Percentiles rank a stretch among this genome's conserved stretches.
Conservation (phyloP, 169 alveolate genomes). For the Cryptosporidium baileyi region DNA sequence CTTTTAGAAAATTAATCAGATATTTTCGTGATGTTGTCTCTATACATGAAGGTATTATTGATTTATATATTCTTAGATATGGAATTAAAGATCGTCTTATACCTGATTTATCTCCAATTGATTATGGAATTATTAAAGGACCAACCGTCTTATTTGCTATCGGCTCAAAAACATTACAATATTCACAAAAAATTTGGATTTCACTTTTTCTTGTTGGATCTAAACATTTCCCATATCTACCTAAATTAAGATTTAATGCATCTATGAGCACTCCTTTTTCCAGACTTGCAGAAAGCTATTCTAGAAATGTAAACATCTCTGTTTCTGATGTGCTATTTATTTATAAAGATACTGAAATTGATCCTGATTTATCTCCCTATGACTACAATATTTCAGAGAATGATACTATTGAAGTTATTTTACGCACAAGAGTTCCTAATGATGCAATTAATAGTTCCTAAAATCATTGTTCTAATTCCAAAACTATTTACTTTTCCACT, state of each 20-base stretch:
- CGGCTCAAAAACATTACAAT: slow-evolving; percentile 69
- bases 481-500: not conserved
- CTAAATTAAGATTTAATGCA: slow-evolving; percentile 73
- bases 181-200: slow-evolving; percentile 73
- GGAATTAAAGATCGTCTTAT: slow-evolving; percentile 53
- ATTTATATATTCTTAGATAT: slow-evolving; percentile 36
- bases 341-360: slow-evolving; percentile 53
- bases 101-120: slow-evolving; percentile 72
- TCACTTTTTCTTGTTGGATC: slow-evolving; percentile 73
- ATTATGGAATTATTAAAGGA: slow-evolving; percentile 71
- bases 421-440: no score
- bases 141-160: slow-evolving; percentile 69
- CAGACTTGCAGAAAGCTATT: slow-evolving; percentile 73
- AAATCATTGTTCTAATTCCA: not conserved
- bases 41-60: slow-evolving; percentile 70
- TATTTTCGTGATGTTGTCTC: slow-evolving; percentile 69
- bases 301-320: slow-evolving; percentile 70
- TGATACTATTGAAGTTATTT: slow-evolving; percentile 53
- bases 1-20: slow-evolving; percentile 69
- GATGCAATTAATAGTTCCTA: no score
- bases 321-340: slow-evolving; percentile 27
- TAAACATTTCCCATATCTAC: slow-evolving; percentile 67
- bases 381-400: slow-evolving; percentile 59
- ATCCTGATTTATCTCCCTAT: slow-evolving; percentile 38
- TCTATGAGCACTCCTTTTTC: slow-evolving; percentile 75